Conservation (phyloP, 1,284 basidiomycete genomes). For the Naganishia liquefaciens region DNA sequence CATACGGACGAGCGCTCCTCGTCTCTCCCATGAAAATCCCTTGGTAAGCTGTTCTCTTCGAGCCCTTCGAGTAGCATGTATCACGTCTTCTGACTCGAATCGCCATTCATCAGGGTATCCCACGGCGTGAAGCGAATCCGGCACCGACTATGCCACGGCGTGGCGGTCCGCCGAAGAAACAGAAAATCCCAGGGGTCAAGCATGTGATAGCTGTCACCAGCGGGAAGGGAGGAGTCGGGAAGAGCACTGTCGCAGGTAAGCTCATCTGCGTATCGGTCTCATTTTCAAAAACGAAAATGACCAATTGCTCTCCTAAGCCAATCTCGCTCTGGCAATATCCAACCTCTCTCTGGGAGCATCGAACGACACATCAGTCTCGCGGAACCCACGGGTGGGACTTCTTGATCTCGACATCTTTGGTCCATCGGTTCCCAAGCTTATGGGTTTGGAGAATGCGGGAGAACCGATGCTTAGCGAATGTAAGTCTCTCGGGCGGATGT, state of each 20-base stretch:
- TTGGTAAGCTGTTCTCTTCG: conserved; percentile 28
- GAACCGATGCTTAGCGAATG: conserved; percentile 77
- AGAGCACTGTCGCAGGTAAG: conserved; percentile 86
- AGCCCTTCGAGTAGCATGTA: background rate
- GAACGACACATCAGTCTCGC: conserved; percentile 45
- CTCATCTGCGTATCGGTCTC: background rate
- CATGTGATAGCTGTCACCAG: conserved; percentile 81
- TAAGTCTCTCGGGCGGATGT: conserved; percentile 50
- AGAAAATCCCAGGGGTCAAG: conserved; percentile 58
- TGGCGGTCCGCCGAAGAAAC: conserved; percentile 56
- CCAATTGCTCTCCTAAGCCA: conserved; percentile 60
- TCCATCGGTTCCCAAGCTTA: conserved; percentile 90
- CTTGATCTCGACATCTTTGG: conserved; percentile 96
- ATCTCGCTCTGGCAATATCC: conserved; percentile 63
- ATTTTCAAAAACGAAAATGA: conserved; percentile 6
- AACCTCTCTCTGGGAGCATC: conserved; percentile 28
- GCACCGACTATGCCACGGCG: conserved; percentile 52
- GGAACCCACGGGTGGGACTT: conserved; percentile 68
- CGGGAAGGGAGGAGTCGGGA: conserved; percentile 96
- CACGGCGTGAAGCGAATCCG: conserved; percentile 47
- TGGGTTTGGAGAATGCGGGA: conserved; percentile 79
- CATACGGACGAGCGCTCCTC: background rate
- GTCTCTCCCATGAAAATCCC: conserved; percentile 32
- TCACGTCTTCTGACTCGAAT: background rate
- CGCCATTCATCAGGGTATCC: conserved; percentile 45